These are phyloP conservation scores for Mycena rosella DNA, from an alignment of 768 basidiomycete species.

Conservation along the genomic window DNA sequence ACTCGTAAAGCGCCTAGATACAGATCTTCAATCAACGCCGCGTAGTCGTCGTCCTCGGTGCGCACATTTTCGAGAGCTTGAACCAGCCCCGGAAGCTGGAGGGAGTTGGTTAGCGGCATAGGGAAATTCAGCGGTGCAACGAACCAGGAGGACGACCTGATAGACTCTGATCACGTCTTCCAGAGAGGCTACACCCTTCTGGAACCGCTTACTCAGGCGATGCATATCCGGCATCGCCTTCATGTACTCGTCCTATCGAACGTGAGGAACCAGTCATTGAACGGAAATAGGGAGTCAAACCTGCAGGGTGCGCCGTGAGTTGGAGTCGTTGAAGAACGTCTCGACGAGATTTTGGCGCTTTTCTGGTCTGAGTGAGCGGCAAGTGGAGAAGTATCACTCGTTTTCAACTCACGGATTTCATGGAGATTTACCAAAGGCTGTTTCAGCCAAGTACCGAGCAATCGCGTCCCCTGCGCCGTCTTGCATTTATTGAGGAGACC, in stretches of 20 bases:
- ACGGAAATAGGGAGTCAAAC: slow-evolving; percentile 51
- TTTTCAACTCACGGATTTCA: slow-evolving; percentile 79
- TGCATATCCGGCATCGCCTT: slow-evolving; percentile 95
- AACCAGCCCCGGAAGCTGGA: slow-evolving; percentile 81
- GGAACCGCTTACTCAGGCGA: slow-evolving; percentile 92
- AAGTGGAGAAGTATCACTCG: neutral
- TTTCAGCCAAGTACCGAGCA: slow-evolving; percentile 94
- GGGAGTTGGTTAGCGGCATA: neutral
- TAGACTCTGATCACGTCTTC: slow-evolving; percentile 98
- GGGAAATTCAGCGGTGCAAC: slow-evolving; percentile 16
- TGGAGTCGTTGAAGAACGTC: slow-evolving; percentile 83
- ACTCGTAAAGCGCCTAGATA: slow-evolving; percentile 78
- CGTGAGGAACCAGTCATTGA: neutral
- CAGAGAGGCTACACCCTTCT: slow-evolving; percentile 83
- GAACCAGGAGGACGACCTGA: slow-evolving; percentile 89
- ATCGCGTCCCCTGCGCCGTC: slow-evolving; percentile 91
- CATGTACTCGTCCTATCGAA: slow-evolving; percentile 81
- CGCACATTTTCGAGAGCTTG: slow-evolving; percentile 67
- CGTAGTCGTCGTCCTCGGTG: slow-evolving; percentile 59
- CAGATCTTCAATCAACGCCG: slow-evolving; percentile 70
- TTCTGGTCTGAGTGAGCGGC: slow-evolving; percentile 55
- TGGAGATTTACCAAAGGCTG: slow-evolving; percentile 96
- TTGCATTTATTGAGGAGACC: slow-evolving; percentile 96
- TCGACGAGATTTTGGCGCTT: slow-evolving; percentile 92
- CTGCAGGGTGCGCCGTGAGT: slow-evolving; percentile 78